Base-by-base conservation (phyloP, 441 rosid genomes). In the Eruca vesicaria region DNA sequence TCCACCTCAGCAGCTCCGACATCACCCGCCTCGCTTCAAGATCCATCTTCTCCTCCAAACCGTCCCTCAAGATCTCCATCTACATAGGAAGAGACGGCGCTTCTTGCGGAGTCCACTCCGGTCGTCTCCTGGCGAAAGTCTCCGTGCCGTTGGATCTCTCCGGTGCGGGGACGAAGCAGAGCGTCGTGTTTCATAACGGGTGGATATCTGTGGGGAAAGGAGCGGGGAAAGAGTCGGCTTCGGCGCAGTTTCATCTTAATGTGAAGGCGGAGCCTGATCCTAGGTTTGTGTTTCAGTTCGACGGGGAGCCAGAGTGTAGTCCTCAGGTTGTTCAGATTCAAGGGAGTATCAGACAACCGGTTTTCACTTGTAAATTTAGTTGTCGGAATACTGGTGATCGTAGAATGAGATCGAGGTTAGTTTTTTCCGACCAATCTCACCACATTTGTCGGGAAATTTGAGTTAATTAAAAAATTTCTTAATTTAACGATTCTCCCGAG, bases 261-360 rank as follows among this genome's bases (percentile, higher is more conserved):
- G 96, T 95, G 9, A 91, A 82, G 69, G 86, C 94, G 3, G 98
- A 91, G 74, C 98, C 96, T 36, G 94, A 95, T 77, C 99, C 94
- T 7, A 86, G 99, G 68, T 95, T 92, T 78, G 99, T 95, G n/a
- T 95, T 92, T 48, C 94, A 95, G 83, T 92, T 95, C 80, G 99
- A 91, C 29, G 98, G 96, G 4, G 99, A 92, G 63, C 99, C 98
- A 0, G 98, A 92, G 63, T 95, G 98, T 60, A 95, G 98, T 69
- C 99, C 99, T 5, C 98, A 90, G 71, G 94, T 95, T 19, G 88
- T 92, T 57, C 97, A 89, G 83, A 89, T 95, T 73, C 94, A 85
- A 71, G 99, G 96, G 8, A 89, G 80, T 72, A 86, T 89, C 41
- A 69, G 89, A 6, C 98, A 95, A 64, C 96, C 99, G 3, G 98